These are phyloP conservation scores for Cyclotella atomus DNA, from an alignment of 108 stramenopile species.

Conservation along the genomic window DNA sequence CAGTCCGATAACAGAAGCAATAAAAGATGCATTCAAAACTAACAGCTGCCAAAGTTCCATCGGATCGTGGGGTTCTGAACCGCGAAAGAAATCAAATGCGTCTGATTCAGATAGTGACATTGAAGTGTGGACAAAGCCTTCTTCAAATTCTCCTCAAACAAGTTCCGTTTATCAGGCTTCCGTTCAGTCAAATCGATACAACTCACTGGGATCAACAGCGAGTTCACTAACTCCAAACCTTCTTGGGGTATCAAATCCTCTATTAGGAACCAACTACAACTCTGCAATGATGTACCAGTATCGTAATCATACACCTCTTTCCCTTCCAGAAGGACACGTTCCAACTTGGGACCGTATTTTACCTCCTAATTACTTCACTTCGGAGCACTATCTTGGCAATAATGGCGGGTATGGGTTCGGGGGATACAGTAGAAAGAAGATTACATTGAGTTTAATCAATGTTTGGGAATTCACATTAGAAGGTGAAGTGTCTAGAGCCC, in stretches of 20 bases:
- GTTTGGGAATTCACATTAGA: slow-evolving; percentile 74
- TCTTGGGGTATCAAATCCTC: background rate
- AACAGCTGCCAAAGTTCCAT: too few species aligned
- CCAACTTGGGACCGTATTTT: slow-evolving; percentile 47
- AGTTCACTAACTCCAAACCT: background rate
- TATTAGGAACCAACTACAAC: background rate
- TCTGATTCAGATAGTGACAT: slow-evolving; percentile 19
- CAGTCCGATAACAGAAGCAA: too few species aligned
- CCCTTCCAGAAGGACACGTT: slow-evolving; percentile 22
- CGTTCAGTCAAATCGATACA: too few species aligned
- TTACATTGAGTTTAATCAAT: slow-evolving; percentile 67
- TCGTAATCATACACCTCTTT: background rate
- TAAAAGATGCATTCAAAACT: too few species aligned
- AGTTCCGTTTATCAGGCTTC: too few species aligned
- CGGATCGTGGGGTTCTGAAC: too few species aligned
- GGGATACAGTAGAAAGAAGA: background rate
- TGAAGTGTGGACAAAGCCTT: slow-evolving; percentile 6
- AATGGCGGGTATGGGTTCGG: too few species aligned
- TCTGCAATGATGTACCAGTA: background rate
- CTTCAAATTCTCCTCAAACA: background rate
- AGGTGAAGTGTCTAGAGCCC: slow-evolving; percentile 40
- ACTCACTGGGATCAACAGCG: too few species aligned
- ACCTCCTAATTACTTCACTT: slow-evolving; percentile 13
- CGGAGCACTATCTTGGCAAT: background rate
- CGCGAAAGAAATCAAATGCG: too few species aligned